A percentile compares a stretch with the other conserved stretches of the same genome.
phyloP scores from a whole-genome alignment of 2,329 filamentous ascomycete genomes.

The Exophiala bonariae region DNA sequence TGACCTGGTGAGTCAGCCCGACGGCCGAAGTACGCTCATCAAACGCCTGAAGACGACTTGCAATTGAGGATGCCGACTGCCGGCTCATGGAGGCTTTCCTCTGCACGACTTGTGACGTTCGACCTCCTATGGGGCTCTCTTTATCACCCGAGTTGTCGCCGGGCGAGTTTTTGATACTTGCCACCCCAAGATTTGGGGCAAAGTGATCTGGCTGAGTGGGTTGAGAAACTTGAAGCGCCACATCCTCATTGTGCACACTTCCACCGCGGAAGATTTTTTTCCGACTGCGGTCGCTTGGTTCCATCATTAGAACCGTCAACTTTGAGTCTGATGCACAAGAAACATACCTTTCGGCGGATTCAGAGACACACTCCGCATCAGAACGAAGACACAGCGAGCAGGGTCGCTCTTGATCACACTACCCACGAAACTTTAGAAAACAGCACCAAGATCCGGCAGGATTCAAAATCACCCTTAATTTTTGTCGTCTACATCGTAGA shows the following conservation, averaged over 20 bases:
- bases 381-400: slow-evolving; percentile 34
- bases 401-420: slow-evolving; percentile 34
- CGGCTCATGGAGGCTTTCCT: slow-evolving; percentile 12
- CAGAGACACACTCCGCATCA: slow-evolving; percentile 11
- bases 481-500: slow-evolving; percentile 31
- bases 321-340: slow-evolving; percentile 22
- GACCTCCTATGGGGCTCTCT: no score
- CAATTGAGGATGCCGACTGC: slow-evolving; percentile 10
- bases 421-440: not conserved
- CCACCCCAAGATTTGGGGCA: no score
- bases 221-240: no score
- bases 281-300: no score
- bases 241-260: not conserved
- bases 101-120: no score
- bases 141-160: no score
- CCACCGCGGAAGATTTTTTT: no score
- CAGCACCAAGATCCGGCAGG: not conserved
- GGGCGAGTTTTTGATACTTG: no score
- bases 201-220: no score
- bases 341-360: not conserved
- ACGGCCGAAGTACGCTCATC: slow-evolving; percentile 18
- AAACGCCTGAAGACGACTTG: slow-evolving; percentile 13
- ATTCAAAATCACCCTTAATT: slow-evolving; percentile 27
- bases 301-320: no score
- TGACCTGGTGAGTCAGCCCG: slow-evolving; percentile 19